These are phyloP conservation scores for Lachancea meyersii DNA, from an alignment of 805 yeast species.

Conservation along the genomic window DNA sequence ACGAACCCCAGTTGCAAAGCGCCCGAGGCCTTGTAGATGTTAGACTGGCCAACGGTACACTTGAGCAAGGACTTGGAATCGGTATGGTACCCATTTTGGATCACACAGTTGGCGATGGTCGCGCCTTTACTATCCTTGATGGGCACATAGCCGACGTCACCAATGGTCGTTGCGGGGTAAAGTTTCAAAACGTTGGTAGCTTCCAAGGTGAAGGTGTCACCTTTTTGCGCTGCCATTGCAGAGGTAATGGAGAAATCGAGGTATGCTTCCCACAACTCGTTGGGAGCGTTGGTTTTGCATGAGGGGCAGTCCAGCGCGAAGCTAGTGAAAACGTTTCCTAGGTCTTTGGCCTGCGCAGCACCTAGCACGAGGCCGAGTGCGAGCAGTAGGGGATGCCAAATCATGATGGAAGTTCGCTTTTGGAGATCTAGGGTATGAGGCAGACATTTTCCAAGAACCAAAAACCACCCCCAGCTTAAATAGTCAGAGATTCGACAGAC, in stretches of 20 bases:
- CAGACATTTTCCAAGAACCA: not conserved
- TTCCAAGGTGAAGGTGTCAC: slow-evolving; percentile 12
- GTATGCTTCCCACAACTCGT: slow-evolving; percentile 11
- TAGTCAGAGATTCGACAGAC: not conserved
- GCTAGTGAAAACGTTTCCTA: slow-evolving; percentile 14
- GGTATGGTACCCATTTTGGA: slow-evolving; percentile 4
- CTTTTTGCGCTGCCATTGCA: slow-evolving; percentile 11
- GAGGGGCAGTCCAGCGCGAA: slow-evolving; percentile 5
- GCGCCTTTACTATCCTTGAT: slow-evolving; percentile 2
- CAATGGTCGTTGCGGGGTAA: slow-evolving; percentile 7
- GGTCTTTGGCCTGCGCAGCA: slow-evolving; percentile 11
- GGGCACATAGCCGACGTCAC: slow-evolving; percentile 1
- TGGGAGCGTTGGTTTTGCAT: slow-evolving; percentile 1
- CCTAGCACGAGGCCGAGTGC: slow-evolving; percentile 1
- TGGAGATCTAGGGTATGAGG: no score
- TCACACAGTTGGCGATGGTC: slow-evolving; percentile 8
- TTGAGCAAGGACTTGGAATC: not conserved
- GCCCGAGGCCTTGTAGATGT: slow-evolving; percentile 3
- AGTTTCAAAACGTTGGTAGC: slow-evolving; percentile 13
- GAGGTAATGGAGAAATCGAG: slow-evolving; percentile 10
- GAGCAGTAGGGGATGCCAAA: slow-evolving; percentile 3
- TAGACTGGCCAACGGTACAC: slow-evolving; percentile 3
- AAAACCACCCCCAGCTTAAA: not conserved
- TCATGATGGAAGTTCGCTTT: not conserved
- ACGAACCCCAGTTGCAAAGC: slow-evolving; percentile 5